Base-by-base conservation (phyloP, 2,329 filamentous ascomycete species). In the Orbilia ellipsospora region DNA sequence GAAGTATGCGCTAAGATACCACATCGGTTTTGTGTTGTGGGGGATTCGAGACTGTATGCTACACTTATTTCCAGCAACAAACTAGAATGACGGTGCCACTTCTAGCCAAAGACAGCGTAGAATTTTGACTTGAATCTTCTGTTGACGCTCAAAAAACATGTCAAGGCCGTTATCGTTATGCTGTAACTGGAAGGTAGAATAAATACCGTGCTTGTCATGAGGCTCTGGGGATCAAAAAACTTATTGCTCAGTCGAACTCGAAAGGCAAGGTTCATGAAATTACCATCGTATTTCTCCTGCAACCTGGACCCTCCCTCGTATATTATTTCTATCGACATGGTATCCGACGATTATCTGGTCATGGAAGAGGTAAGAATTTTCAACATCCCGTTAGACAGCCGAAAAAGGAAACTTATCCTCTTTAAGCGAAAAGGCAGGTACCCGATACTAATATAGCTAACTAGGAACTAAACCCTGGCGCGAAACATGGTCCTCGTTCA, bases 381-480 rank as follows among this genome's bases (percentile, higher is more conserved):
- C 60, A 18, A 44, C 31, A 13, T 40, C 16, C 12, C 16, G 31
- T 54, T 48, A 64, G 36, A 45, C 23, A 50, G 44, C 61, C n/a
- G 20, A 48, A 48, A 18, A 55, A 42, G 28, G 61, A 55, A 10
- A 64, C 48, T n/a, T 31, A 13, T 31, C 16, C 4, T 31, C 16
- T 1, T 45, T 36, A 48, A 64, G 50, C 61, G 61, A 45, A 13
- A 55, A 55, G 50, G 48, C 18, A 45, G 23, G 56, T 40, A 64
- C 36, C 50, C 36, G 60, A 63, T 52, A 63, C 3, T 10, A 44
- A 40, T 48, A 54, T 63, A 48, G 61, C n/a, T 55, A 55, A 28
- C 44, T 44, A 23, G 31, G 15, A 55, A 31, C 50, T 28, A 64
- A 40, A 45, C 44, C 59, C 59, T 51, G 18, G 18, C 61, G 45